A percentile compares a stretch with the other conserved stretches of the same genome.
Evolutionary conservation across 2,329 filamentous ascomycete species (phyloP).

Genomic region (Penicillium sp.): DNA sequence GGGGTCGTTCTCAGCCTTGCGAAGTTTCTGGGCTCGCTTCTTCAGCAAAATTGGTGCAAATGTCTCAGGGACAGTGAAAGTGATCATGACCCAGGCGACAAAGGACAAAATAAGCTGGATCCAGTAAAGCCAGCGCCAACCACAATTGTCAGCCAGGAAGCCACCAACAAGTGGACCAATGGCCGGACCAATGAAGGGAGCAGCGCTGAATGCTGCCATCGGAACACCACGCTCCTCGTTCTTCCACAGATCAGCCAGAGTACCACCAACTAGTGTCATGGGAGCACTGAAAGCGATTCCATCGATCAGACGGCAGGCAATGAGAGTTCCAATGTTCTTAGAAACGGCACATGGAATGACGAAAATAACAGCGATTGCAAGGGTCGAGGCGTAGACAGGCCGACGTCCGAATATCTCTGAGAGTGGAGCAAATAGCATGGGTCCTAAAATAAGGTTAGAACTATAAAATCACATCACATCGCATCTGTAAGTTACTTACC

Average conservation of each 20-base stretch:
- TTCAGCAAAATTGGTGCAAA: constrained; percentile 78
- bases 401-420: constrained; percentile 73
- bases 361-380: constrained; percentile 72
- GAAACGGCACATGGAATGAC: constrained; percentile 77
- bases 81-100: constrained; percentile 71
- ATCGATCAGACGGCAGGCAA: constrained; percentile 74
- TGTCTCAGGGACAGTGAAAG: constrained; percentile 87
- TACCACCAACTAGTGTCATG: constrained; percentile 83
- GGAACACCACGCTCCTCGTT: constrained; percentile 81
- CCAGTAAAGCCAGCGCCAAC: constrained; percentile 87
- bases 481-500: constrained; percentile 45
- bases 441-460: constrained; percentile 48
- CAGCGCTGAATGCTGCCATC: constrained; percentile 82
- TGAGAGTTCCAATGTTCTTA: constrained; percentile 71
- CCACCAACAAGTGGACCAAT: constrained; percentile 76
- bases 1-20: constrained; percentile 65
- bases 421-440: constrained; percentile 76
- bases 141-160: constrained; percentile 66
- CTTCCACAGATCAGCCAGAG: constrained; percentile 78
- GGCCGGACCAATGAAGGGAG: constrained; percentile 78
- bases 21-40: constrained; percentile 67
- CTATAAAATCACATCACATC: neutral
- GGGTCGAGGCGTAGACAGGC: constrained; percentile 68
- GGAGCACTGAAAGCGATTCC: constrained; percentile 82
- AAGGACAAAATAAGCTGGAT: constrained; percentile 75